Percentiles rank a stretch among this genome's conserved stretches.
Conservation (phyloP, 2,329 filamentous ascomycete genomes). For the Fusarium sp. region DNA sequence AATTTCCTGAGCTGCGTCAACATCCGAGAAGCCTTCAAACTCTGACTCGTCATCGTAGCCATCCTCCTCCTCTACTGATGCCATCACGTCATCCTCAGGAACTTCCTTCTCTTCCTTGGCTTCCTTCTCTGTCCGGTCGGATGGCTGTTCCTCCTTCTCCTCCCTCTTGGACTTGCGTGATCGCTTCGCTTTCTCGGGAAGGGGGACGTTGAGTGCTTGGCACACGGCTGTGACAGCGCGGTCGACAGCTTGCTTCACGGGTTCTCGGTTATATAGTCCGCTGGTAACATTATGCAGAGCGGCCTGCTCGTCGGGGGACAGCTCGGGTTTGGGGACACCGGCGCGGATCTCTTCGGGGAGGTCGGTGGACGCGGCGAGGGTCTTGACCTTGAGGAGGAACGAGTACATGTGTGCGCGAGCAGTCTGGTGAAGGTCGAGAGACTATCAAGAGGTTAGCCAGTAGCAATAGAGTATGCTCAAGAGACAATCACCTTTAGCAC, state of each 20-base stretch:
- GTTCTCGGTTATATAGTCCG: constrained; percentile 64
- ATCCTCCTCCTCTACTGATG: constrained; percentile 38
- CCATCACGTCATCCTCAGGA: constrained; percentile 35
- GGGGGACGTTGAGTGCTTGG: constrained; percentile 59
- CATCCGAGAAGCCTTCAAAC: constrained; percentile 54
- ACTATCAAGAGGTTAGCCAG: constrained; percentile 50
- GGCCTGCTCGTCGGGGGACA: constrained; percentile 64
- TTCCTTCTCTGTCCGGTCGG: constrained; percentile 38
- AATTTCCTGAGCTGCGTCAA: constrained; percentile 19
- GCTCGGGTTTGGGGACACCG: constrained; percentile 62
- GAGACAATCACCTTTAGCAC: constrained; percentile 63
- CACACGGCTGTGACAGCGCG: constrained; percentile 64
- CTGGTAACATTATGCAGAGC: constrained; percentile 72
- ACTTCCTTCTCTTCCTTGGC: constrained; percentile 22
- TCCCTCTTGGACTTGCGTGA: constrained; percentile 49
- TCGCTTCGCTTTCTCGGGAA: constrained; percentile 56
- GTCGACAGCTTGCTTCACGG: constrained; percentile 63
- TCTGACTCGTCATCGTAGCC: constrained; percentile 49
- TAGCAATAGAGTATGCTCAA: not conserved
- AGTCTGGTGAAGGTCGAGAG: constrained; percentile 68
- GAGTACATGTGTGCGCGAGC: constrained; percentile 68
- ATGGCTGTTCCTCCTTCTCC: constrained; percentile 47
- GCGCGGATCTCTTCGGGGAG: constrained; percentile 62
- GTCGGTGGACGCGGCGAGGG: constrained; percentile 62
- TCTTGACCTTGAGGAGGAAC: constrained; percentile 66